Conservation (phyloP, 2,329 filamentous ascomycete species). For the Onygenales sp. region DNA sequence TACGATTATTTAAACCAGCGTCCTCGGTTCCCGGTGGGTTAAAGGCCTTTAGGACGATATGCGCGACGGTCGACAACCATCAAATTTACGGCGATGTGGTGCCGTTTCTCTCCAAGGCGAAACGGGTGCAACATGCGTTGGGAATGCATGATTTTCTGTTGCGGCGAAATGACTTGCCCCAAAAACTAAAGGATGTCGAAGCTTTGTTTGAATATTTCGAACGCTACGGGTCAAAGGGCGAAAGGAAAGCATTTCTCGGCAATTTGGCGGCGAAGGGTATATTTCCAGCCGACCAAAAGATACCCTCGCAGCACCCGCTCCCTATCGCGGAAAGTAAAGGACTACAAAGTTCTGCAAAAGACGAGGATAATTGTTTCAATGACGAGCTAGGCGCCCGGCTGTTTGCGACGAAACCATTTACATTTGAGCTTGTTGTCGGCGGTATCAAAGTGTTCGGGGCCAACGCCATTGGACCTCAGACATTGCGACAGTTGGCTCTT, state of each 20-base stretch:
- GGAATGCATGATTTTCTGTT: conserved; percentile 39
- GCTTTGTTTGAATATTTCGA: conserved; percentile 32
- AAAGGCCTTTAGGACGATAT: conserved; percentile 33
- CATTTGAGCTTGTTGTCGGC: conserved; percentile 61
- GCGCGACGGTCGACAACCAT: conserved; percentile 25
- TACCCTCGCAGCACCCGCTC: background rate
- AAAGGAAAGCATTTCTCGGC: conserved; percentile 5
- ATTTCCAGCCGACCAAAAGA: background rate
- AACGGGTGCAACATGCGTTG: conserved; percentile 30
- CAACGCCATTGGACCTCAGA: conserved; percentile 61
- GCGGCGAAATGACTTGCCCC: conserved; percentile 33
- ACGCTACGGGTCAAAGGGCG: conserved; percentile 18
- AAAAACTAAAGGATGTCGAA: conserved; percentile 25
- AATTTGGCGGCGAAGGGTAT: conserved; percentile 7
- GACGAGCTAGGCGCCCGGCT: conserved; percentile 68
- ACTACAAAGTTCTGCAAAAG: background rate
- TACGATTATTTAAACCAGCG: conserved; percentile 20
- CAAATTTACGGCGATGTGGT: conserved; percentile 38
- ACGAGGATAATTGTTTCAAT: conserved; percentile 42
- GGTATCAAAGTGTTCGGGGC: conserved; percentile 63
- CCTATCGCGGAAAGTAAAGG: background rate
- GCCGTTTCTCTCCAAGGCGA: conserved; percentile 27
- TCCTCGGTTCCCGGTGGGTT: conserved; percentile 18
- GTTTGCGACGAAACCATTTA: conserved; percentile 68
- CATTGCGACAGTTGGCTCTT: conserved; percentile 66